Base-by-base conservation (phyloP, 2,329 filamentous ascomycete species). In the Ascochyta rabiei region DNA sequence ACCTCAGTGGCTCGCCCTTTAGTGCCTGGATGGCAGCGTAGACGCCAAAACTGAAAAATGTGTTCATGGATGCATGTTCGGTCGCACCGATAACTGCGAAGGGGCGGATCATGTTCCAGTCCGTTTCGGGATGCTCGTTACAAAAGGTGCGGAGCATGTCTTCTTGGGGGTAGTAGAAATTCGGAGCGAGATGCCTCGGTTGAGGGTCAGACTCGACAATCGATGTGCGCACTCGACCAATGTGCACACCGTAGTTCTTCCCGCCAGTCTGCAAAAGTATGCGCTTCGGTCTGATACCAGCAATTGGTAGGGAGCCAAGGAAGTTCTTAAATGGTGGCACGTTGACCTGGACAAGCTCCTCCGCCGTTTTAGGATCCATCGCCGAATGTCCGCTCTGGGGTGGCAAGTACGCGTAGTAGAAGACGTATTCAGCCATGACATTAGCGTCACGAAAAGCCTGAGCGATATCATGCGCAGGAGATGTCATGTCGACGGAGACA, bases 91-190 rank as follows among this genome's bases (percentile, higher is more conserved):
- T 51, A n/a, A 57, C 42, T 0, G 48, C 57, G 4, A 44, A 43
- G 4, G 55, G 57, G 28, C 42, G 41, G 6, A 58, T 23, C 4
- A 60, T 53, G 18, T 55, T 60, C 57, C 50, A 60, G 10, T 16
- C 9, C 15, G 49, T 60, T 7, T 60, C 54, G 0, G 53, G 43
- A 19, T 58, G 44, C 12, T 43, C 23, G 3, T 28, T 6, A 24
- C 58, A 58, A 39, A 50, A 59, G 3, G 44, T 28, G 18, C 28
- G 21, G 15, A 58, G 50, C 15, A 43, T 13, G 12, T 62, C 48
- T 50, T 62, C 59, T 26, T 62, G 60, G 4, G 41, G 45, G 15
- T 58, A 62, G 48, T 62, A 62, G 46, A 60, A 60, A 41, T 58
- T 62, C 9, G 54, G 54, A 2, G 12, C 18, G 5, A 62, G 57